Evolutionary conservation across 352 stramenopile species (phyloP).

Genomic region (Blastocystis sp.): DNA sequence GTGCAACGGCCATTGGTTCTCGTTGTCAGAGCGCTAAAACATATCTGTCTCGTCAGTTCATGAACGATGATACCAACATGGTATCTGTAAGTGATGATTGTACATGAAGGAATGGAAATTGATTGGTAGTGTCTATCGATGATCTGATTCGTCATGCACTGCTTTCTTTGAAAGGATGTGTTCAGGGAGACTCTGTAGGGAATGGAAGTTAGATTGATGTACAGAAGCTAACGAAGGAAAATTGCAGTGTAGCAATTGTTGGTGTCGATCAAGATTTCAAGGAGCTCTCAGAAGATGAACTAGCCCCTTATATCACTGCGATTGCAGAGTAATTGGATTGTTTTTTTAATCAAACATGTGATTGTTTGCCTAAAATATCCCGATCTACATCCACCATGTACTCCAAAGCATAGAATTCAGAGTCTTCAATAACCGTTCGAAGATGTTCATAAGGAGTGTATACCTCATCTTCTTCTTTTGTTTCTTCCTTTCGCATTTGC

Average conservation of each 20-base stretch:
- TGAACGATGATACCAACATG: slow-evolving; percentile 70
- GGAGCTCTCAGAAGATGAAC: slow-evolving; percentile 74
- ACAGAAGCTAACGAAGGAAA: slow-evolving; percentile 73
- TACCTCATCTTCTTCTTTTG: not conserved
- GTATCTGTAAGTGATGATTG: slow-evolving; percentile 44
- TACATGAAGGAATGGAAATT: not conserved
- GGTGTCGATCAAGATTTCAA: slow-evolving; percentile 76
- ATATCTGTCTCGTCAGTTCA: slow-evolving; percentile 79
- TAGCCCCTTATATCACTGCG: slow-evolving; percentile 74
- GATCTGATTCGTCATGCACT: slow-evolving; percentile 79
- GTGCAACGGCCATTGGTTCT: slow-evolving; percentile 76
- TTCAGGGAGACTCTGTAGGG: slow-evolving; percentile 71
- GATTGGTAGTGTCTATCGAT: slow-evolving; percentile 72
- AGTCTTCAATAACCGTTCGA: not conserved
- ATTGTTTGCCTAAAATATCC: slow-evolving; percentile 23
- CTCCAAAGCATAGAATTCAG: slow-evolving; percentile 27
- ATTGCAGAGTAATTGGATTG: not conserved
- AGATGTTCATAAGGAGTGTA: slow-evolving; percentile 49
- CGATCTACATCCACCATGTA: not conserved
- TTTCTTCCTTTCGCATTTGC: not conserved
- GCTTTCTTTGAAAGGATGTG: slow-evolving; percentile 74
- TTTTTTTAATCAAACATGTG: slow-evolving; percentile 10
- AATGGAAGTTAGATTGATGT: not conserved
- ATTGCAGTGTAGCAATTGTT: slow-evolving; percentile 74
- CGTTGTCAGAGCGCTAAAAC: slow-evolving; percentile 79